Percentiles rank a stretch among this genome's conserved stretches.
Evolutionary conservation across 441 rosid species (phyloP).

Genomic region (Lepidium campestre): DNA sequence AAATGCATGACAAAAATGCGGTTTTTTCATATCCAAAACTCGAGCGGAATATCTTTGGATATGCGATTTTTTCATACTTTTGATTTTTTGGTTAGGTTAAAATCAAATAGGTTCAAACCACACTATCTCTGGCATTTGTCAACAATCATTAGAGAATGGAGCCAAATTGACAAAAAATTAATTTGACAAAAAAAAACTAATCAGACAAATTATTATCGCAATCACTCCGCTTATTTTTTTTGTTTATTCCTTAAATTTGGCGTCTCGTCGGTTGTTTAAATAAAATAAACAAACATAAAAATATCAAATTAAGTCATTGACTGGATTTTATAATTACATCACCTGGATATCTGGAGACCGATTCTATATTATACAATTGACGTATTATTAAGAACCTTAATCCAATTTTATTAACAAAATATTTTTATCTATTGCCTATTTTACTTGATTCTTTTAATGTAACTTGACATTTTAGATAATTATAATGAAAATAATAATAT

Average conservation of each 20-base stretch:
- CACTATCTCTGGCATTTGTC: not conserved
- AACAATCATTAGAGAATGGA: not conserved
- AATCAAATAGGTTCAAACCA: not conserved
- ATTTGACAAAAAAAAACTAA: not conserved
- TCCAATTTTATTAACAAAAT: not conserved
- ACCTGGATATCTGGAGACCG: not conserved
- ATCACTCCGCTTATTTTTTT: constrained; percentile 1
- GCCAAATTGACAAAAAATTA: not conserved
- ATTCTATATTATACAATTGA: not conserved
- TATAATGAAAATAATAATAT: not conserved
- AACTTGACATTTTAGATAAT: not conserved
- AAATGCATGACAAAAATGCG: too few relatives aligned
- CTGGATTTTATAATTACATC: not conserved
- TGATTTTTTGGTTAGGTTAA: not conserved
- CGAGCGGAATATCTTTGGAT: too few relatives aligned
- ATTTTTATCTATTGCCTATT: not conserved
- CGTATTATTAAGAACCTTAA: constrained; percentile 20
- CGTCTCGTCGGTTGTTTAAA: not conserved
- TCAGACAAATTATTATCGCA: constrained; percentile 3
- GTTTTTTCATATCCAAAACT: not conserved
- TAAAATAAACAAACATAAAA: constrained; percentile 2
- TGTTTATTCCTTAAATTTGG: not conserved
- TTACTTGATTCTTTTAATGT: not conserved
- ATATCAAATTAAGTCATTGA: constrained; percentile 6
- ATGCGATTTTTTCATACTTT: not conserved